Evolutionary conservation across 805 yeast genomes (phyloP).

Genomic region (Saccharomycopsis fermentans): DNA sequence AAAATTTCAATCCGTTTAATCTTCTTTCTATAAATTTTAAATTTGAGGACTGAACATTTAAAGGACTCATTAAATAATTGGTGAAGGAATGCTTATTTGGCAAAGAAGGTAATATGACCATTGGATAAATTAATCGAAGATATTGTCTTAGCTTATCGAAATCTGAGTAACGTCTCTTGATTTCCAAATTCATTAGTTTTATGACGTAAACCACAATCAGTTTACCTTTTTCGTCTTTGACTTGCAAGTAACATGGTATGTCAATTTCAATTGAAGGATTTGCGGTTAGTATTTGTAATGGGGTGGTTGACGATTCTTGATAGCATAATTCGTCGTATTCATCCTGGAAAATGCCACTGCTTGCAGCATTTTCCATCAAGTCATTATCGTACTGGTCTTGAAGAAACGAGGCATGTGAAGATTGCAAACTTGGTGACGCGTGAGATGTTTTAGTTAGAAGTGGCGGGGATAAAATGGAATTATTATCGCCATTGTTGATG

Average conservation of each 20-base stretch:
- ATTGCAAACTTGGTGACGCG: neutral
- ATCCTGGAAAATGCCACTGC: neutral
- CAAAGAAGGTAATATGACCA: constrained; percentile 82
- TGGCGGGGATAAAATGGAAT: neutral
- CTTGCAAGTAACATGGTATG: constrained; percentile 50
- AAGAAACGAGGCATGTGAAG: neutral
- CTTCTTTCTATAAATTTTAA: constrained; percentile 50
- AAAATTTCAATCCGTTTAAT: constrained; percentile 62
- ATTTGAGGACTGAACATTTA: constrained; percentile 32
- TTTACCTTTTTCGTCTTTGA: constrained; percentile 52
- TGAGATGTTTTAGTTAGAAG: neutral
- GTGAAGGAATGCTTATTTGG: constrained; percentile 74
- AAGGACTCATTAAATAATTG: constrained; percentile 33
- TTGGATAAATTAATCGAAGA: constrained; percentile 66
- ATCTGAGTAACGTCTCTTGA: constrained; percentile 81
- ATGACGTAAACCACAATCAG: constrained; percentile 74
- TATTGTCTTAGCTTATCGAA: constrained; percentile 73
- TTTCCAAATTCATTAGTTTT: constrained; percentile 39
- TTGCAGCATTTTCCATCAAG: constrained; percentile 11
- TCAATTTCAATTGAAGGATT: constrained; percentile 8
- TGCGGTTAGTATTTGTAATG: constrained; percentile 6
- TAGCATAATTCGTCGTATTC: constrained; percentile 2
- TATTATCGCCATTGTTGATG: neutral
- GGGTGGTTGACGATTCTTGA: constrained; percentile 12
- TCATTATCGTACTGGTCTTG: constrained; percentile 16